Evolutionary conservation across 2,329 filamentous ascomycete species (phyloP), one percentile per base, ranked within the genome.

Genomic region (Aspergillus niger): DNA sequence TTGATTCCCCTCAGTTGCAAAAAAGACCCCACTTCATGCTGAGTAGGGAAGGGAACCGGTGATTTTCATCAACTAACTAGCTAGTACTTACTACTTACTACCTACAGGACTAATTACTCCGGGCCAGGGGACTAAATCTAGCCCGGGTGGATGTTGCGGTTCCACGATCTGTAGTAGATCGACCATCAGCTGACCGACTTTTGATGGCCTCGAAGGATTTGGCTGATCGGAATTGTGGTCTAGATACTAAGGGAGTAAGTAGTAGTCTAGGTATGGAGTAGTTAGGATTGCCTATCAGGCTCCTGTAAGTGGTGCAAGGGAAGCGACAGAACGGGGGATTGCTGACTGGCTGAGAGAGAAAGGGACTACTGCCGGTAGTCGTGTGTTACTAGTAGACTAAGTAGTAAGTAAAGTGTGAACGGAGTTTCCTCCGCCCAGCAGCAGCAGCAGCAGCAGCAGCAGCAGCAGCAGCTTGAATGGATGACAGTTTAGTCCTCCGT

Each of bases 101-200:
- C 47, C 26, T 17, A 30, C 7, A 28, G 15, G 47, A 30, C 47
- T 32, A 50, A 50, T 36, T 36, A 36, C 32, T 36, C 32, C 32
- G 32, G 32, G 32, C 32, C 32, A 36, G 32, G 32, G 32, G 32
- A 36, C 32, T 36, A 36, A 36, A 36, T 50, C 26, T 50, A n/a
- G 47, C 26, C 15, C 26, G 47, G 32, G 26, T 32, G 47, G 47
- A 50, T 50, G 47, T 50, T 50, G 26, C 47, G 7, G 47, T 50
- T 28, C 26, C 47, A 32, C 47, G 47, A 50, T 50, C 47, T 50
- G 47, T 30, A 26, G 28, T 30, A 17, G 47, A 50, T 50, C 47
- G 47, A 30, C 26, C 26, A 50, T 32, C 47, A 50, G 26, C 47
- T 50, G 47, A 50, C 47, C 47, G 47, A 50, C 47, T 30, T 50